Conservation (phyloP, 2,329 filamentous ascomycete genomes). For the Hypoxylon sp. region DNA sequence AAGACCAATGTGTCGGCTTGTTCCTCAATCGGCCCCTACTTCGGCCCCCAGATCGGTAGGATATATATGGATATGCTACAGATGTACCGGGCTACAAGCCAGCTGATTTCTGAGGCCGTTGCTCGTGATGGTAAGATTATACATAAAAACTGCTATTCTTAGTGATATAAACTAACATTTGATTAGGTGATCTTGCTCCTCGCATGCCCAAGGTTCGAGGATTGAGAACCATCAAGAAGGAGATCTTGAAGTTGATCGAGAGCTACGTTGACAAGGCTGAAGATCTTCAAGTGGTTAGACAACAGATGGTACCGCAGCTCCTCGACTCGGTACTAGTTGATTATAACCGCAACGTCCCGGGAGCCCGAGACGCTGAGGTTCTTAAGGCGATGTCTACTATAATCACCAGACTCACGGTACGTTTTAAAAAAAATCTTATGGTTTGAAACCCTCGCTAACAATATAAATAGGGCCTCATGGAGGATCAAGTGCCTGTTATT, state of each 20-base stretch:
- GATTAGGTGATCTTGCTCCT: constrained; percentile 83
- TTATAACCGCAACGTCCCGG: constrained; percentile 96
- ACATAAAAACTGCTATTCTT: background rate
- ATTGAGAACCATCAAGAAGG: constrained; percentile 97
- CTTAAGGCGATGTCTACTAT: constrained; percentile 98
- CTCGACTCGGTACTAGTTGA: constrained; percentile 93
- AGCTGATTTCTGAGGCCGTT: constrained; percentile 93
- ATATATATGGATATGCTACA: constrained; percentile 99
- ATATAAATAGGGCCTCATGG: constrained; percentile 89
- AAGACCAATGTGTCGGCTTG: constrained; percentile 99
- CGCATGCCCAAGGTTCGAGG: constrained; percentile 98
- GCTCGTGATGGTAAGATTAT: constrained; percentile 74
- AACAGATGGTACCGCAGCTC: constrained; percentile 94
- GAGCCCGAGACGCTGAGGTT: constrained; percentile 95
- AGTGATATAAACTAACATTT: constrained; percentile 47
- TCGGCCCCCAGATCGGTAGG: constrained; percentile 95
- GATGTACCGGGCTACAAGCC: constrained; percentile 98
- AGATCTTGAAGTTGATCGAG: constrained; percentile 97
- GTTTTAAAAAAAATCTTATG: too few species aligned
- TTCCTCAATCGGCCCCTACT: constrained; percentile 94
- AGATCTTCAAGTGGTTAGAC: constrained; percentile 90
- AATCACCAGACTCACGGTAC: constrained; percentile 93
- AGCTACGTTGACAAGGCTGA: constrained; percentile 98
- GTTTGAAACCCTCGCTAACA: too few species aligned
- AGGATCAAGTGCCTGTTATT: constrained; percentile 95